A percentile compares a stretch with the other conserved stretches of the same genome.
phyloP scores from a whole-genome alignment of 177 flowering plant genomes.

The Vitis hybrid region DNA sequence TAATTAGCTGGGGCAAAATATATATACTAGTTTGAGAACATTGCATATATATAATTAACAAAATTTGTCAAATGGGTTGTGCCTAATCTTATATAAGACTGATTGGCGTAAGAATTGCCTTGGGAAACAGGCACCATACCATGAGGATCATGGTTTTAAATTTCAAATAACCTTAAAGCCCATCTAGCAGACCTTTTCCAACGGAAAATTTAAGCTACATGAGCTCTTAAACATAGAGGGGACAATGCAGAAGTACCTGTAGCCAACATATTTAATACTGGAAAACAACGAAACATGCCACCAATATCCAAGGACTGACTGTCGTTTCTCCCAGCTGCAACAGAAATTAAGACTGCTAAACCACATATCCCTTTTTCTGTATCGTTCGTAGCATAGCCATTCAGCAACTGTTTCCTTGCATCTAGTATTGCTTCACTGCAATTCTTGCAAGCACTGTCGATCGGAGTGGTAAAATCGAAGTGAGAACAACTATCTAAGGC shows the following conservation, averaged over 20 bases:
- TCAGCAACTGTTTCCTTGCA: conserved; percentile 14
- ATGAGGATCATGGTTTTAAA: too few species aligned
- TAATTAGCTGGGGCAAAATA: too few species aligned
- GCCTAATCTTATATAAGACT: too few species aligned
- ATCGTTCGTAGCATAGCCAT: background rate
- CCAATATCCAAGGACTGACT: conserved; percentile 15
- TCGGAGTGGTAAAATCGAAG: conserved; percentile 17
- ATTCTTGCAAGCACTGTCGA: conserved; percentile 24
- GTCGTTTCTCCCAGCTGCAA: conserved; percentile 24
- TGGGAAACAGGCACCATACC: too few species aligned
- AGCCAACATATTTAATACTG: conserved; percentile 35
- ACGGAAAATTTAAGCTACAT: background rate
- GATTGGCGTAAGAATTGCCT: too few species aligned
- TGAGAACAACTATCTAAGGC: conserved; percentile 21
- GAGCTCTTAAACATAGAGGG: background rate
- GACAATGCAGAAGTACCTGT: conserved; percentile 8
- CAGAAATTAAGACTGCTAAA: conserved; percentile 30
- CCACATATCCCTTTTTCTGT: conserved; percentile 33
- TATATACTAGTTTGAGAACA: too few species aligned
- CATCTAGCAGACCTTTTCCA: background rate
- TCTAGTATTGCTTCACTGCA: conserved; percentile 31
- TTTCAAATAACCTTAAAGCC: too few species aligned
- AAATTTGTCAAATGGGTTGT: too few species aligned
- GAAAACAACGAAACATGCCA: conserved; percentile 51
- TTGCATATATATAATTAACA: too few species aligned